Conservation (phyloP, 768 basidiomycete genomes). For the Naganishia kalamii region DNA sequence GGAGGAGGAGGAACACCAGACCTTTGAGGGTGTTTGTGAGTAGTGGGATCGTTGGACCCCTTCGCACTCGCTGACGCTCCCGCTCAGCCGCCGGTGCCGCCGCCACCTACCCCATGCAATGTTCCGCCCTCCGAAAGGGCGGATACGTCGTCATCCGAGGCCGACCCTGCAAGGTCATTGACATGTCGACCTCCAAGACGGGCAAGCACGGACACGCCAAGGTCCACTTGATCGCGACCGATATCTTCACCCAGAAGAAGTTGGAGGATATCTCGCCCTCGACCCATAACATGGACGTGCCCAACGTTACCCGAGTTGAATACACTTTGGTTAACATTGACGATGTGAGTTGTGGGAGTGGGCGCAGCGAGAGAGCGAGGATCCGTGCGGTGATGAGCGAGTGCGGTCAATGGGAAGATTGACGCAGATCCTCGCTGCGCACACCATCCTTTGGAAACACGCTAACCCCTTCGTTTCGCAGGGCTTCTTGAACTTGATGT, state of each 20-base stretch:
- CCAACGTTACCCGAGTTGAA: constrained; percentile 83
- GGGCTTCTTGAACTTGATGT: constrained; percentile 92
- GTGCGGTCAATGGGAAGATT: not conserved
- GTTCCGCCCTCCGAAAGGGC: constrained; percentile 78
- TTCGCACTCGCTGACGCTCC: not conserved
- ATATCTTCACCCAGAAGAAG: constrained; percentile 99
- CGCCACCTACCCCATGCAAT: constrained; percentile 53
- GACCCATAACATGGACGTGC: constrained; percentile 99
- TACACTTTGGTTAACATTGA: constrained; percentile 90
- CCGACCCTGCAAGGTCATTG: constrained; percentile 76
- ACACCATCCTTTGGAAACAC: not conserved
- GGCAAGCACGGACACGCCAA: constrained; percentile 99
- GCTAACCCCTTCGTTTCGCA: constrained; percentile 25
- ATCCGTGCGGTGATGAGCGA: not conserved
- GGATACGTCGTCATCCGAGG: constrained; percentile 86
- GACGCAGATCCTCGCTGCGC: not conserved
- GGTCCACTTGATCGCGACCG: constrained; percentile 93
- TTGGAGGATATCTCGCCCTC: constrained; percentile 56
- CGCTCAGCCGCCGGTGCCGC: constrained; percentile 43
- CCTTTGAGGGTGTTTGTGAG: constrained; percentile 66
- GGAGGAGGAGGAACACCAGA: constrained; percentile 77
- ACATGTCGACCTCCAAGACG: constrained; percentile 97
- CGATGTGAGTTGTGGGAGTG: constrained; percentile 50
- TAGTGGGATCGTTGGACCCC: not conserved
- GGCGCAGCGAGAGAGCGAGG: not conserved